phyloP scores from a whole-genome alignment of 2,329 filamentous ascomycete species.

The Metarhizium album region DNA sequence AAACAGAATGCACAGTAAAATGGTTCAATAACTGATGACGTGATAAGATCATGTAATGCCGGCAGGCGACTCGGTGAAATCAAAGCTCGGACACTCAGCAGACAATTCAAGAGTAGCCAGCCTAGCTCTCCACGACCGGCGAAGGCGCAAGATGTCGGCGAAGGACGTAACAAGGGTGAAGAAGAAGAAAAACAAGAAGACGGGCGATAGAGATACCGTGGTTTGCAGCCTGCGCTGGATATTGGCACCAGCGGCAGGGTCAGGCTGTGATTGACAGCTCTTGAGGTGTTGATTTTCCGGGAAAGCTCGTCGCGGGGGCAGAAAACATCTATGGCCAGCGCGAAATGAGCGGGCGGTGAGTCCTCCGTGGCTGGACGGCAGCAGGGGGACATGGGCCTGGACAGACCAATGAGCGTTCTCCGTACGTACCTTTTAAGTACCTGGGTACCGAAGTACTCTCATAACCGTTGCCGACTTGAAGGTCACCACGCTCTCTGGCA shows the following conservation, averaged over 20 bases:
- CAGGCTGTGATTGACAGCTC: neutral
- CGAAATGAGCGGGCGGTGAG: slow-evolving; percentile 9
- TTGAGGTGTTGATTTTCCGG: slow-evolving; percentile 3
- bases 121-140: neutral
- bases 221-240: slow-evolving; percentile 6
- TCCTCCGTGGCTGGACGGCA: no score
- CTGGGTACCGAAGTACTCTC: neutral
- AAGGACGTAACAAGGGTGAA: neutral
- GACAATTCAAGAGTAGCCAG: neutral
- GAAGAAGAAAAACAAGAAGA: neutral
- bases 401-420: neutral
- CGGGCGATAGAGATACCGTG: neutral
- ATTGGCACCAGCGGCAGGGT: slow-evolving; percentile 4
- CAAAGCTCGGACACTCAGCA: neutral
- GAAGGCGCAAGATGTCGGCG: neutral
- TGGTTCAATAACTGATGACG: neutral
- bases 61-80: neutral
- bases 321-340: slow-evolving; percentile 8
- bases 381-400: no score
- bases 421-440: neutral
- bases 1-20: neutral
- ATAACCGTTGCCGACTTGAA: no score
- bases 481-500: no score
- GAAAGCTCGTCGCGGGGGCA: slow-evolving; percentile 13
- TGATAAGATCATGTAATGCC: neutral